Percentiles rank a stretch among this genome's conserved stretches.
phyloP scores from a whole-genome alignment of 352 stramenopile genomes.

The Phytophthora constricta region DNA sequence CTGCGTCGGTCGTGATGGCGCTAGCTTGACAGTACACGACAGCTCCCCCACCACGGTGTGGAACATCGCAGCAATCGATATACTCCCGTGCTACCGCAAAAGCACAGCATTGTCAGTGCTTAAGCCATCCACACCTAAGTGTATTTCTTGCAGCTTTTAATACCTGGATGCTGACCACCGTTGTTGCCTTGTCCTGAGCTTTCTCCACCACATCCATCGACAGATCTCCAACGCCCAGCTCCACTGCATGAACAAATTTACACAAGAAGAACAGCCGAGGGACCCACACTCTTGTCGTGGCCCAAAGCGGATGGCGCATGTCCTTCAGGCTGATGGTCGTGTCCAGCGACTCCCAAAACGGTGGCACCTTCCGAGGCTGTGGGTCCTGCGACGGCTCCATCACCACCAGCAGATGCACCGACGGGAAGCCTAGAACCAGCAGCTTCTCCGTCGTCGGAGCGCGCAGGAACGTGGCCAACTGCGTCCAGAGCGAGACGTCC shows the following conservation, averaged over 20 bases:
- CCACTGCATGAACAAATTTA: conserved; percentile 42
- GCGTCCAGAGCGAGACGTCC: conserved; percentile 61
- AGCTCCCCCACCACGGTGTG: conserved; percentile 27
- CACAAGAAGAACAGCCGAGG: conserved; percentile 46
- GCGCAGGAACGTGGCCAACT: conserved; percentile 58
- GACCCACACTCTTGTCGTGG: conserved; percentile 39
- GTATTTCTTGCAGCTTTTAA: not conserved
- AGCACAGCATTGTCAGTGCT: not conserved
- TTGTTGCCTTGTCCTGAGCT: conserved; percentile 1
- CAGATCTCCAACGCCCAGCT: conserved; percentile 38
- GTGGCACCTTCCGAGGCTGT: not conserved
- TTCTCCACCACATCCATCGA: conserved; percentile 43
- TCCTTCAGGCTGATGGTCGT: conserved; percentile 35
- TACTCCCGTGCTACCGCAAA: conserved; percentile 39
- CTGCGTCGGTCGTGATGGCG: conserved; percentile 21
- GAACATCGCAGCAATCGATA: conserved; percentile 30
- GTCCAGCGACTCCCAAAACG: conserved; percentile 33
- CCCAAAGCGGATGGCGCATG: conserved; percentile 51
- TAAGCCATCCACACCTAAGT: too few species aligned
- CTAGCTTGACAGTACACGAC: conserved; percentile 23
- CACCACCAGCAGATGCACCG: conserved; percentile 45
- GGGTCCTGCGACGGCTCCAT: not conserved
- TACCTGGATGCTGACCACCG: conserved; percentile 33
- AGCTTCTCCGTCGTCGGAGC: conserved; percentile 52
- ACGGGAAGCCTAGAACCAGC: conserved; percentile 46